Evolutionary conservation across 2,329 filamentous ascomycete genomes (phyloP).

Genomic region (Anthostomella pinea): DNA sequence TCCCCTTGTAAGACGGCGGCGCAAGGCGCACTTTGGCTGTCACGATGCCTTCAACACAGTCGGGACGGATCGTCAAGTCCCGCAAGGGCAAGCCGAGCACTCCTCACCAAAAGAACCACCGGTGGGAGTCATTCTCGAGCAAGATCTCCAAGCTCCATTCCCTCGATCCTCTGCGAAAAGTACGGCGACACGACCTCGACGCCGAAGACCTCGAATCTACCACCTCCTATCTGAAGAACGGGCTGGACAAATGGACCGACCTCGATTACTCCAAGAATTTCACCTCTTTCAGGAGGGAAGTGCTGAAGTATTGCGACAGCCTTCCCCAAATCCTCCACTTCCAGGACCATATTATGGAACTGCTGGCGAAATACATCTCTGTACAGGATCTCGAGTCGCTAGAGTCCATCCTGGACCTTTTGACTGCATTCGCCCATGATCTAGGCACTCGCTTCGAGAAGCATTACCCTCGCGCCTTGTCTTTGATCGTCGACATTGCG

Average conservation of each 20-base stretch:
- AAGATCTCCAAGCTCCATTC: conserved; percentile 87
- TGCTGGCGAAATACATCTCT: conserved; percentile 73
- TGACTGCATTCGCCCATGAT: conserved; percentile 94
- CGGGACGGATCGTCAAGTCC: conserved; percentile 67
- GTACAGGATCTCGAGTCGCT: conserved; percentile 75
- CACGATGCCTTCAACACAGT: conserved; percentile 60
- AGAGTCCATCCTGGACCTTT: conserved; percentile 82
- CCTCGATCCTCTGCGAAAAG: conserved; percentile 86
- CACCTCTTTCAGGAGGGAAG: conserved; percentile 70
- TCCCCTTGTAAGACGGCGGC: too few relatives aligned
- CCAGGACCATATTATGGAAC: conserved; percentile 77
- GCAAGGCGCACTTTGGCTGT: too few relatives aligned
- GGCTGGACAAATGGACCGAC: conserved; percentile 85
- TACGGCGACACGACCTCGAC: conserved; percentile 80
- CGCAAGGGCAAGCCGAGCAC: conserved; percentile 70
- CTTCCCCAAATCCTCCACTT: conserved; percentile 90
- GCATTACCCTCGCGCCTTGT: conserved; percentile 75
- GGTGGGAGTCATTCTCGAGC: conserved; percentile 86
- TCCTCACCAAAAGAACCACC: conserved; percentile 75
- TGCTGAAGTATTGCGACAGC: conserved; percentile 78
- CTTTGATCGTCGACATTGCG: conserved; percentile 73
- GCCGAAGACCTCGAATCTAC: conserved; percentile 71
- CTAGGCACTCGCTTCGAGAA: conserved; percentile 84
- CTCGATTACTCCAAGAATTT: conserved; percentile 86
- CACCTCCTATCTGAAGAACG: conserved; percentile 83